These are phyloP conservation scores for Pythium folliculosum DNA, from an alignment of 352 stramenopile genomes.

Conservation along the genomic window DNA sequence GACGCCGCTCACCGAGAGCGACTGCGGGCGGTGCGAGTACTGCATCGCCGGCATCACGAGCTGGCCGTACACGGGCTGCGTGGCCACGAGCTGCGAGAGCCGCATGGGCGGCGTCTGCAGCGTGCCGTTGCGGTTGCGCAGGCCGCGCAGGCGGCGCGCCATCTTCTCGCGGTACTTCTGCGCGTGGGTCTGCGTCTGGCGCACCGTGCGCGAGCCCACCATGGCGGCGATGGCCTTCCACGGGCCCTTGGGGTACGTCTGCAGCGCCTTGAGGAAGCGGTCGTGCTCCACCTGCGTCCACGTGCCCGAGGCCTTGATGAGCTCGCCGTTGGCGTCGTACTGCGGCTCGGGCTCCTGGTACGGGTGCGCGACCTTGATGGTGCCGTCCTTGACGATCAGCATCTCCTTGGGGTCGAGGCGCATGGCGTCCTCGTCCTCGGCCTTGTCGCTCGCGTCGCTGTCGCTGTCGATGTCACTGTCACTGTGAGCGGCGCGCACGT, in stretches of 20 bases:
- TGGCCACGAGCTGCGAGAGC: conserved; percentile 20
- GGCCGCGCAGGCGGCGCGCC: conserved; percentile 51
- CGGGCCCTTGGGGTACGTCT: conserved; percentile 58
- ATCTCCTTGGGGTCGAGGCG: conserved; percentile 71
- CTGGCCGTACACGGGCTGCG: conserved; percentile 26
- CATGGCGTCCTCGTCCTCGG: conserved; percentile 38
- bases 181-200: conserved; percentile 70
- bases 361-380: conserved; percentile 63
- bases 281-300: conserved; percentile 65
- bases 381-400: conserved; percentile 77
- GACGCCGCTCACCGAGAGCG: conserved; percentile 19
- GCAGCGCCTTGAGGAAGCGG: conserved; percentile 59
- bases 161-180: conserved; percentile 75
- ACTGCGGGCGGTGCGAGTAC: conserved; percentile 25
- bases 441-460: conserved; percentile 27
- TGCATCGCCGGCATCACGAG: conserved; percentile 29
- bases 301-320: conserved; percentile 56
- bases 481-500: background rate
- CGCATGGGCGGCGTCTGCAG: conserved; percentile 41
- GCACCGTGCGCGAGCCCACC: conserved; percentile 62
- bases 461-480: conserved; percentile 26
- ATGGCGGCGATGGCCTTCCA: conserved; percentile 70
- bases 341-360: conserved; percentile 60
- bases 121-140: conserved; percentile 64
- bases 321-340: conserved; percentile 54